Evolutionary conservation across 2,329 filamentous ascomycete genomes (phyloP), one percentile per base, ranked within the genome.

Genomic region (Pyrenophora tritici-repentis): DNA sequence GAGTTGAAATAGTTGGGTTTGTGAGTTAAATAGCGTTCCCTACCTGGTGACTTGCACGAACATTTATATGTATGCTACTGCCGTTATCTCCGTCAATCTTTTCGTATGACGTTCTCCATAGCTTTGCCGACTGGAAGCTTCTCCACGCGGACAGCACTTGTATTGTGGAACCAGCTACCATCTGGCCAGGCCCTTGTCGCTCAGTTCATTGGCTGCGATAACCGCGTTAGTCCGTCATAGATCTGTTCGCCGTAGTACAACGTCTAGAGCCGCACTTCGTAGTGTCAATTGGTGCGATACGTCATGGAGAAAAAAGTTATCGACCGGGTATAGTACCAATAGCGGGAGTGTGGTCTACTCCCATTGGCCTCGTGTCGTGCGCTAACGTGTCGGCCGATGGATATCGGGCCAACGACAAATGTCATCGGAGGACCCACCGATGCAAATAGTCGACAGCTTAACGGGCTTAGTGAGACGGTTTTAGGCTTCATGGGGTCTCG

Each of bases 291-390:
- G 16, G 13, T 41, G 38, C 22, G n/a, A 9, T 35, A 39, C 53
- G 53, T 56, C 50, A 54, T 50, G 10, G 24, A 35, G 14, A 24
- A 36, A 50, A 40, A 44, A 26, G 22, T 33, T 34, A 42, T 39
- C 20, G 14, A 22, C 42, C 34, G 35, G 29, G n/a, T 17, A 16
- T 8, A 34, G 20, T 29, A 31, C 2, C n/a, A 20, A 35, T 46
- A 37, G 42, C 54, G 43, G 42, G 37, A 36, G 37, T 38, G 24
- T 13, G 5, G 26, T 14, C 10, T 39, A 12, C 26, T 54, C 32
- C 37, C 13, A 56, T 56, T 56, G 50, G 54, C 22, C 37, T 24
- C 26, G 31, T 38, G 24, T 13, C 24, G 38, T 33, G 37, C 45
- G 46, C 50, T 50, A 53, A 34, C 6, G 31, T 22, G 4, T 14